Evolutionary conservation across 2,329 filamentous ascomycete genomes (phyloP).

Genomic region (Scleromitrula shiraiana): DNA sequence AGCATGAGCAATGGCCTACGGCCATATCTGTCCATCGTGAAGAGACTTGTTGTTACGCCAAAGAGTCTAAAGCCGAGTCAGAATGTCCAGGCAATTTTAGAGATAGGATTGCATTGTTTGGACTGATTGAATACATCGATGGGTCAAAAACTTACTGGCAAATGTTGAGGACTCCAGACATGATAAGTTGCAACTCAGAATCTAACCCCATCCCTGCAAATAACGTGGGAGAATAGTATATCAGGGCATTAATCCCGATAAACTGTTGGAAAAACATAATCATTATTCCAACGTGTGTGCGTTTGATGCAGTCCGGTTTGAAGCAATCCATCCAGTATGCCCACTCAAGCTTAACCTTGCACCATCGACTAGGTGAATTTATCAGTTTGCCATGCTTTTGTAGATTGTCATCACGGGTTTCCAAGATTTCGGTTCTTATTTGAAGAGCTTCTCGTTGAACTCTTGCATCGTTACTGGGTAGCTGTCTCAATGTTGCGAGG

Average conservation of each 20-base stretch:
- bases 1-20: conserved; percentile 37
- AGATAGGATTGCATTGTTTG: conserved; percentile 20
- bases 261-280: conserved; percentile 52
- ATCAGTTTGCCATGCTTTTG: conserved; percentile 31
- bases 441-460: conserved; percentile 43
- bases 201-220: conserved; percentile 22
- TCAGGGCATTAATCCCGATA: conserved; percentile 47
- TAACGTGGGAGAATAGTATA: conserved; percentile 22
- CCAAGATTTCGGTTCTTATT: conserved; percentile 35
- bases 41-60: conserved; percentile 39
- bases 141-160: conserved; percentile 6
- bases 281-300: conserved; percentile 41
- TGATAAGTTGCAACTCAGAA: conserved; percentile 39
- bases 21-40: conserved; percentile 40
- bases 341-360: conserved; percentile 39
- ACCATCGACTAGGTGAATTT: conserved; percentile 8
- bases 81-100: no score
- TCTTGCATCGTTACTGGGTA: conserved; percentile 40
- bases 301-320: conserved; percentile 39
- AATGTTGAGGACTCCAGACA: conserved; percentile 43
- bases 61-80: conserved; percentile 25
- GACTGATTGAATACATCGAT: no score
- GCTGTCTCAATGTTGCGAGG: conserved; percentile 40
- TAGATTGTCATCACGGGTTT: conserved; percentile 32
- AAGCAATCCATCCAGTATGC: conserved; percentile 43